These are phyloP conservation scores for Serpula lacrymans DNA, from an alignment of 768 basidiomycete species.

Conservation along the genomic window DNA sequence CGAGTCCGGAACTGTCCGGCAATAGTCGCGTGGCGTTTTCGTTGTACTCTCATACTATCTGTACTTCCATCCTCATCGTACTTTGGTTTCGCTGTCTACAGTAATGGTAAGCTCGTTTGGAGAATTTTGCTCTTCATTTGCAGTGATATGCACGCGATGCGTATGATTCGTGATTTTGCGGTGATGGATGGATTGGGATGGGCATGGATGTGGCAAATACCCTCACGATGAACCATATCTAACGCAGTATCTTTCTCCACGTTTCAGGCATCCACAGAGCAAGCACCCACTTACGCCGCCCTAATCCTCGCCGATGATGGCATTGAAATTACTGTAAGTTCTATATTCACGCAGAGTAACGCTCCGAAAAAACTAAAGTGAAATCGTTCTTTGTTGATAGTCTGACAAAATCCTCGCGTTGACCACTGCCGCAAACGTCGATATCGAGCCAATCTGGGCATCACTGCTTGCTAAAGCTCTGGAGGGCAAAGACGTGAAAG, in stretches of 20 bases:
- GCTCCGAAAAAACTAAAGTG: too few species aligned
- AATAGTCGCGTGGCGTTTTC: too few species aligned
- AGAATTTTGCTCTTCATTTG: too few species aligned
- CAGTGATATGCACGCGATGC: too few species aligned
- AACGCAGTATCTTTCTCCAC: neutral
- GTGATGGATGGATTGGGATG: neutral
- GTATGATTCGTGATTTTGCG: too few species aligned
- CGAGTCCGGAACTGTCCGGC: too few species aligned
- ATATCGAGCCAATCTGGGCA: slow-evolving; percentile 97
- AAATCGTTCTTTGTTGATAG: slow-evolving; percentile 37
- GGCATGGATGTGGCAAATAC: neutral
- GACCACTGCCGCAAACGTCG: slow-evolving; percentile 77
- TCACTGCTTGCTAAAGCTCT: slow-evolving; percentile 95
- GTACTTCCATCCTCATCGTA: too few species aligned
- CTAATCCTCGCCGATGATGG: slow-evolving; percentile 98
- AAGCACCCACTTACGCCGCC: slow-evolving; percentile 93
- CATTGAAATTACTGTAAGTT: slow-evolving; percentile 92
- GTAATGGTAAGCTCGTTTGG: too few species aligned
- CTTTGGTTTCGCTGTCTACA: too few species aligned
- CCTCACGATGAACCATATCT: neutral
- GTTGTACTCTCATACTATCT: too few species aligned
- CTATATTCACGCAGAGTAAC: neutral
- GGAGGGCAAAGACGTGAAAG: slow-evolving; percentile 97
- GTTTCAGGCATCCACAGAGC: slow-evolving; percentile 59
- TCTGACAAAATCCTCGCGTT: slow-evolving; percentile 90